phyloP scores from a whole-genome alignment of 257 asterid species.

The Linderniella brevidens region DNA sequence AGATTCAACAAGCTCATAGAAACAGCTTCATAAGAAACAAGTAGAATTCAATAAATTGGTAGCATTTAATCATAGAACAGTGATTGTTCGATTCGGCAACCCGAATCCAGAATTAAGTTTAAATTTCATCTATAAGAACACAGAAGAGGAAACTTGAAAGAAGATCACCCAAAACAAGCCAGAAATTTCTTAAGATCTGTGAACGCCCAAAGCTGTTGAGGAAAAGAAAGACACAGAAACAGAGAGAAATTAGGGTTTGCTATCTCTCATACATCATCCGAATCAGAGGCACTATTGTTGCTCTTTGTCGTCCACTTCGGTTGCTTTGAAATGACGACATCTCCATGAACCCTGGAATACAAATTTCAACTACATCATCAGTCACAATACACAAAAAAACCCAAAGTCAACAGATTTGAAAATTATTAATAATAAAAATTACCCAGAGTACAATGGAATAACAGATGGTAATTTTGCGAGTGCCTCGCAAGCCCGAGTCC shows the following conservation, averaged over 20 bases:
- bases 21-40: no score
- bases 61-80: no score
- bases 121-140: no score
- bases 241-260: slow-evolving; percentile 6
- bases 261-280: slow-evolving; percentile 25
- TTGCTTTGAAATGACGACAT: slow-evolving; percentile 48
- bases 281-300: slow-evolving; percentile 14
- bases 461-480: slow-evolving; percentile 44
- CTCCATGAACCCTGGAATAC: slow-evolving; percentile 61
- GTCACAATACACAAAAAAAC: slow-evolving; percentile 4
- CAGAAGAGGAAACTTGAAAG: no score
- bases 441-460: slow-evolving; percentile 74
- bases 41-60: no score
- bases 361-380: neutral
- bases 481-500: slow-evolving; percentile 38
- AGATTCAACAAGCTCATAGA: no score
- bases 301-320: slow-evolving; percentile 40
- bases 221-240: neutral
- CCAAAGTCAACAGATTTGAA: slow-evolving; percentile 1
- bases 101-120: no score
- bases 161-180: no score
- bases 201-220: neutral
- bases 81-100: no score
- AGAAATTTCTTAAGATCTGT: no score
- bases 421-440: neutral